phyloP scores from a whole-genome alignment of 2,329 filamentous ascomycete species.

The Chrysoporthe cubensis region DNA sequence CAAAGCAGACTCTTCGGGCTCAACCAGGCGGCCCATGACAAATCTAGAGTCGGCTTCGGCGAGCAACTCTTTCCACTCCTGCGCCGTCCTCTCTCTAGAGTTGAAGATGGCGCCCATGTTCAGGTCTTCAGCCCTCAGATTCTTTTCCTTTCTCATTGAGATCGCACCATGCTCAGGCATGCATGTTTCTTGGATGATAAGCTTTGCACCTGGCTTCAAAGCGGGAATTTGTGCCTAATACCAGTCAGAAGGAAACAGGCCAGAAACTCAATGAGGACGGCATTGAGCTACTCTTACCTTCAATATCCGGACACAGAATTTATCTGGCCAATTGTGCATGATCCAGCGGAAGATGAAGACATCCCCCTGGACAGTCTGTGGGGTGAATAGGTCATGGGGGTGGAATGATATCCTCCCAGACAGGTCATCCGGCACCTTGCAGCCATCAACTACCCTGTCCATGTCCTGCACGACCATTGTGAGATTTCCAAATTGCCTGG shows the following conservation, averaged over 20 bases:
- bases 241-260: no score
- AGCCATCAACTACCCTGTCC: slow-evolving; percentile 28
- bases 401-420: background rate
- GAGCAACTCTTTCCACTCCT: background rate
- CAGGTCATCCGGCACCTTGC: slow-evolving; percentile 12
- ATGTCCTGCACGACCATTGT: slow-evolving; percentile 34
- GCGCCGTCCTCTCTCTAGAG: background rate
- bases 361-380: slow-evolving; percentile 32
- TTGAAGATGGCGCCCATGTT: background rate
- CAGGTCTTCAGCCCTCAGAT: background rate
- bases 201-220: slow-evolving; percentile 31
- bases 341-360: slow-evolving; percentile 34
- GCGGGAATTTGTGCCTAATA: slow-evolving; percentile 33
- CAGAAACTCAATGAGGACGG: slow-evolving; percentile 18
- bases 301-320: slow-evolving; percentile 28
- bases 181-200: slow-evolving; percentile 32
- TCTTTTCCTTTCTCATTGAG: slow-evolving; percentile 2
- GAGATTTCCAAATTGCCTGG: slow-evolving; percentile 29
- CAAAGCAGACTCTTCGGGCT: background rate
- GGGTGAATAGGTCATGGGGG: background rate
- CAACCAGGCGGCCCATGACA: background rate
- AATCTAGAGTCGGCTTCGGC: background rate
- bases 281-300: background rate
- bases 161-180: slow-evolving; percentile 5
- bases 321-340: slow-evolving; percentile 33